Percentiles rank a stretch among this genome's conserved stretches.
phyloP scores from a whole-genome alignment of 2,329 filamentous ascomycete genomes.

The Cryphonectria japonica region DNA sequence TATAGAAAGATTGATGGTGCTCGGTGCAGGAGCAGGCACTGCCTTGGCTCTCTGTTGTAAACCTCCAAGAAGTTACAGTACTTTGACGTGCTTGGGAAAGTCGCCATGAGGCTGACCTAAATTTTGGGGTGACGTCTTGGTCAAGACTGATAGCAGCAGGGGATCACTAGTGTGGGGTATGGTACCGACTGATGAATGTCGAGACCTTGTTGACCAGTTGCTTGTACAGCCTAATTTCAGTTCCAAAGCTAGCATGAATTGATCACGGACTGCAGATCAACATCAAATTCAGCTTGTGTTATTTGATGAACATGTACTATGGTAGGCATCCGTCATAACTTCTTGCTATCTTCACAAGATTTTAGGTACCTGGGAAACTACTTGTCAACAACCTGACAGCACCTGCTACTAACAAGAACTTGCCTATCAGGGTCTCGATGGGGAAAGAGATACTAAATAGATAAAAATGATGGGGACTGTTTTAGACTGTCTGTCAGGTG shows the following conservation, averaged over 20 bases:
- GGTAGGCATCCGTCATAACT: neutral
- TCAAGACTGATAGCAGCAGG: conserved; percentile 6
- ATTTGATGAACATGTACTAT: neutral
- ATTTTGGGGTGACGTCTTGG: conserved; percentile 16
- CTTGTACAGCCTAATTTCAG: neutral
- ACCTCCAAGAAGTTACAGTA: neutral
- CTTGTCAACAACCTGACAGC: neutral
- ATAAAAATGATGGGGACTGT: neutral
- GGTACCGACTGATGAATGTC: neutral
- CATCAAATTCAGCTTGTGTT: neutral
- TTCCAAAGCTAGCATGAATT: neutral
- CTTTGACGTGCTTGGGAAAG: neutral
- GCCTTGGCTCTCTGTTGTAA: neutral
- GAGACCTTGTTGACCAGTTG: neutral
- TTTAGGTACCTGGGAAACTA: neutral
- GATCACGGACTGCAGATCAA: neutral
- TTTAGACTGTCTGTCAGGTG: neutral
- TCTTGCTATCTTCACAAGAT: neutral
- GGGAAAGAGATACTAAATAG: neutral
- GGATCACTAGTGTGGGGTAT: neutral
- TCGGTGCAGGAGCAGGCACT: neutral
- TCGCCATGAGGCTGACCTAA: neutral
- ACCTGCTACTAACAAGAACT: neutral
- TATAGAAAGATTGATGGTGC: neutral
- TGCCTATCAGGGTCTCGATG: neutral